Evolutionary conservation across 805 yeast species (phyloP).

Genomic region (Metschnikowia vanudenii): DNA sequence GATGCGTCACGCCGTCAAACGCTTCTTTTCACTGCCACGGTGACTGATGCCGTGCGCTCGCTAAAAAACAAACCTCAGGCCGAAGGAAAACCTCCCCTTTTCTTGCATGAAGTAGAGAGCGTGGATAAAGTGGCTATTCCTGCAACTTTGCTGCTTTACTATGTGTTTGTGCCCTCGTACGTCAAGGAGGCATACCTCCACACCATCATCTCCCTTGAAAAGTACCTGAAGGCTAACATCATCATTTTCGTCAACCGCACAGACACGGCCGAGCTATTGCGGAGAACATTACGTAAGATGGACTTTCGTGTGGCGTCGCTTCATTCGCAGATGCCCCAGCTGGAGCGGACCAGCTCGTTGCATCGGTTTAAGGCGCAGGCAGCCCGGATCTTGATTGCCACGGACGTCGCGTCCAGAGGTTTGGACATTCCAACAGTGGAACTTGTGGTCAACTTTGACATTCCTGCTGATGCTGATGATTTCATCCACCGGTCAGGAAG

Average conservation of each 20-base stretch:
- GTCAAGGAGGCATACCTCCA: conserved; percentile 88
- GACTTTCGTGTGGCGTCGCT: conserved; percentile 84
- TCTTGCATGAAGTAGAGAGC: conserved; percentile 71
- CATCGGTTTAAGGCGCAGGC: conserved; percentile 94
- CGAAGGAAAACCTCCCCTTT: conserved; percentile 54
- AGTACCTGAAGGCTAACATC: conserved; percentile 63
- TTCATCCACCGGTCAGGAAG: conserved; percentile 97
- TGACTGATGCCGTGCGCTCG: conserved; percentile 86
- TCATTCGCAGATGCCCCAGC: conserved; percentile 93
- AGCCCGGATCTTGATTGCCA: conserved; percentile 87
- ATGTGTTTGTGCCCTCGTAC: conserved; percentile 77
- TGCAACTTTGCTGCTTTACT: conserved; percentile 58
- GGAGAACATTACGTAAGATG: conserved; percentile 70
- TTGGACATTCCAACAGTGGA: conserved; percentile 93
- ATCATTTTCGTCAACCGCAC: conserved; percentile 92
- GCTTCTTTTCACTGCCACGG: conserved; percentile 89
- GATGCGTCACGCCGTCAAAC: conserved; percentile 76
- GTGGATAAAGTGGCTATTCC: conserved; percentile 82
- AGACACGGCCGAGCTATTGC: conserved; percentile 79
- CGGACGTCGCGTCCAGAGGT: conserved; percentile 98
- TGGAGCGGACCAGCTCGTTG: conserved; percentile 84
- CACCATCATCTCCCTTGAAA: conserved; percentile 60
- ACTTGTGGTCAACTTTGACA: conserved; percentile 84
- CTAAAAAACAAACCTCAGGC: conserved; percentile 64
- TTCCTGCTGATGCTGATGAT: conserved; percentile 95